phyloP scores from a whole-genome alignment of 2,329 filamentous ascomycete species.

The Capronia americana region DNA sequence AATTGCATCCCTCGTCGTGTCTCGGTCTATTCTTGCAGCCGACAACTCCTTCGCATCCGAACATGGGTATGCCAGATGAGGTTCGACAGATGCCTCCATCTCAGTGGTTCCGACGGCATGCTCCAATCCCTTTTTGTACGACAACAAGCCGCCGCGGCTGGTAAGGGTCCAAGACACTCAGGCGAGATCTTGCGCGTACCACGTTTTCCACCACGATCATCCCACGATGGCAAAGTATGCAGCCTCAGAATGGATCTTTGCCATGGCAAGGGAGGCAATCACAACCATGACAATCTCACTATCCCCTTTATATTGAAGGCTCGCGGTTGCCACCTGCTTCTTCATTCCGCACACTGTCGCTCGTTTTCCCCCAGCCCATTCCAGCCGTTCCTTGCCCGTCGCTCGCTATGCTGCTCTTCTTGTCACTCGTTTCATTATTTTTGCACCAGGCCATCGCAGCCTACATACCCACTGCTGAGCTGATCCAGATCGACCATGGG shows the following conservation, averaged over 20 bases:
- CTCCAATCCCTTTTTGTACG: slow-evolving; percentile 16
- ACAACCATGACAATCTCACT: neutral
- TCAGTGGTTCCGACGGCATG: slow-evolving; percentile 21
- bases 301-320: slow-evolving; percentile 16
- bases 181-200: slow-evolving; percentile 20
- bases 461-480: slow-evolving; percentile 32
- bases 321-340: slow-evolving; percentile 2
- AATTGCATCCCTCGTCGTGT: slow-evolving; percentile 25
- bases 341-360: neutral
- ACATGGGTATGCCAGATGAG: slow-evolving; percentile 7
- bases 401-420: slow-evolving; percentile 33
- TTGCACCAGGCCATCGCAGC: slow-evolving; percentile 23
- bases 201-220: slow-evolving; percentile 19
- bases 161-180: slow-evolving; percentile 26
- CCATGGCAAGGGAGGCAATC: slow-evolving; percentile 4
- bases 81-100: neutral
- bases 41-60: neutral
- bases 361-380: neutral
- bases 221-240: neutral
- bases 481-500: slow-evolving; percentile 28
- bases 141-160: slow-evolving; percentile 10
- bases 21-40: slow-evolving; percentile 19
- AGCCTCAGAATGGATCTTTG: slow-evolving; percentile 3
- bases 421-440: slow-evolving; percentile 30
- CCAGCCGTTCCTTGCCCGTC: slow-evolving; percentile 13